Evolutionary conservation across 768 basidiomycete genomes (phyloP).

Genomic region (Serendipita vermifera): DNA sequence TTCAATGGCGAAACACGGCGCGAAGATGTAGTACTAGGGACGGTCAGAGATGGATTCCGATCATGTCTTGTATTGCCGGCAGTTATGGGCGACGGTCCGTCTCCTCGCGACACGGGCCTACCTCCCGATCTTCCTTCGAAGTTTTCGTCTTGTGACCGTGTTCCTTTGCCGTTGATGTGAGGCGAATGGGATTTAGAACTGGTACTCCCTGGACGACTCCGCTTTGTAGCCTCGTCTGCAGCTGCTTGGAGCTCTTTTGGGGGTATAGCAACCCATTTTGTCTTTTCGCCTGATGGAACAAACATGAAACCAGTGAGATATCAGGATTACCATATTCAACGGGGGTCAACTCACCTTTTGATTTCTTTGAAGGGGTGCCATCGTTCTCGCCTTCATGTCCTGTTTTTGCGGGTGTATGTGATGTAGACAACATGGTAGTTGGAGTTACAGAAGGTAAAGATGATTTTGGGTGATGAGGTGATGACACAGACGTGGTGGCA

Average conservation of each 20-base stretch:
- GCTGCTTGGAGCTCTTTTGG: slow-evolving; percentile 43
- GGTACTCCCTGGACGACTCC: neutral
- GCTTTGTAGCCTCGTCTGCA: slow-evolving; percentile 26
- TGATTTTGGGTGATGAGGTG: slow-evolving; percentile 26
- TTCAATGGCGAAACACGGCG: neutral
- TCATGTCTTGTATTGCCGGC: slow-evolving; percentile 1
- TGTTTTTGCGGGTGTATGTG: slow-evolving; percentile 16
- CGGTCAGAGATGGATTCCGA: neutral
- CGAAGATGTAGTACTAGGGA: neutral
- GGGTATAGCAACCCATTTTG: slow-evolving; percentile 51
- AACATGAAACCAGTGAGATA: neutral
- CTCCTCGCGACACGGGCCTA: slow-evolving; percentile 21
- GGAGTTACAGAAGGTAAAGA: slow-evolving; percentile 18
- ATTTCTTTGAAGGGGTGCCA: slow-evolving; percentile 3
- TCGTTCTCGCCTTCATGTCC: neutral
- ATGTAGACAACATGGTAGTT: slow-evolving; percentile 9
- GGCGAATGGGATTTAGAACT: slow-evolving; percentile 21
- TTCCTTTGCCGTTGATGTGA: slow-evolving; percentile 22
- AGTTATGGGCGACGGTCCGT: too few species aligned
- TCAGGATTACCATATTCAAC: neutral
- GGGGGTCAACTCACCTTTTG: slow-evolving; percentile 9
- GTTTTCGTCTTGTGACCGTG: slow-evolving; percentile 22
- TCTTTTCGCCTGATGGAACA: slow-evolving; percentile 35
- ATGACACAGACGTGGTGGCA: slow-evolving; percentile 15
- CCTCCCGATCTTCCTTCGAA: slow-evolving; percentile 29